Evolutionary conservation across 78 protist genomes (phyloP), one percentile per base, ranked within the genome.

Genomic region (Neovahlkampfia damariscottae): DNA sequence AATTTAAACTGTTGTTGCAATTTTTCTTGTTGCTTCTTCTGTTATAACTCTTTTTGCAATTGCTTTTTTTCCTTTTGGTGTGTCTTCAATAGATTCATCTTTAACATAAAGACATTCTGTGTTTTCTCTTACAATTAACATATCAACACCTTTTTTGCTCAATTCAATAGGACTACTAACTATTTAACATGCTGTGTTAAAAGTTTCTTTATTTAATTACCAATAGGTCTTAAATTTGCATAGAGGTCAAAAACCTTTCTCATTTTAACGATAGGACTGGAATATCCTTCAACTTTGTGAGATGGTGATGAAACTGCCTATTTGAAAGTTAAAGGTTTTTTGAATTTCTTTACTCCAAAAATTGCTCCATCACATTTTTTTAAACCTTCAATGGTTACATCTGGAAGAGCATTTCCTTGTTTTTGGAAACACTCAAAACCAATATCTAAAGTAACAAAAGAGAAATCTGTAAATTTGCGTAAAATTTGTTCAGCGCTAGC

Each of bases 21-120:
- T 50, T 50, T 19, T 50, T 50, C 19, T 50, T 50, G 62, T n/a
- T 50, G 62, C 62, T 50, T 50, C 19, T 50, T 50, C 19, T 50
- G 62, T 50, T n/a, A 50, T 50, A n/a, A 50, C 62, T 50, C 62
- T 50, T 19, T 50, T 19, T 19, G 62, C 62, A 50, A 50, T 19
- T 50, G 62, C 62, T 50, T 50, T 50, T 19, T 50, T 19, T 50
- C 19, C 62, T 50, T 50, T 50, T n/a, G n/a, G n/a, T n/a, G n/a
- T n/a, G 19, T 50, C 62, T 19, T 50, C 62, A 19, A n/a, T n/a
- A n/a, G 34, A 83, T 81, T 91, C 95, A 19, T 86, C 82, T 58
- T 91, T 91, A 30, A 81, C 84, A 86, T 91, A 91, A 80, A 85
- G 84, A 70, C 91, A 91, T 81, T 91, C 95, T 27, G 95, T 91